phyloP scores from a whole-genome alignment of 148 eudicot genomes.

The Nepenthes mirabilis region DNA sequence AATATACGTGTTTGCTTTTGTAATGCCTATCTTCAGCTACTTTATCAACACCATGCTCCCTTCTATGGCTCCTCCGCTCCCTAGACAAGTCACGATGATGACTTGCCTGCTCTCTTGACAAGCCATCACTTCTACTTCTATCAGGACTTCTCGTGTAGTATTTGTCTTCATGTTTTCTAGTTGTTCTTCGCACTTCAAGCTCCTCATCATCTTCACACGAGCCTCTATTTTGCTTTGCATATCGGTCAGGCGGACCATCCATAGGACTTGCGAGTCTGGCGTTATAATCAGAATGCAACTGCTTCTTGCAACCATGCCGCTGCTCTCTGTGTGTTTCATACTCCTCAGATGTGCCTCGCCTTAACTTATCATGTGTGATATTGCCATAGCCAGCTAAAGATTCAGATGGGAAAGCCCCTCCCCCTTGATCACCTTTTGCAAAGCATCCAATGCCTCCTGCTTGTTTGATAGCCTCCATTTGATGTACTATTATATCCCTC shows the following conservation, averaged over 20 bases:
- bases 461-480: slow-evolving; percentile 64
- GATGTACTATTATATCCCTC: slow-evolving; percentile 84
- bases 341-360: slow-evolving; percentile 4
- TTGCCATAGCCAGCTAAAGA: slow-evolving; percentile 16
- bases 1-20: slow-evolving; percentile 8
- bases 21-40: slow-evolving; percentile 13
- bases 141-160: slow-evolving; percentile 12
- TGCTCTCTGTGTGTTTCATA: slow-evolving; percentile 16
- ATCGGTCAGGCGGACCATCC: slow-evolving; percentile 12
- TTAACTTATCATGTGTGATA: slow-evolving; percentile 13
- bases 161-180: slow-evolving; percentile 1
- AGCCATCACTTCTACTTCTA: slow-evolving; percentile 16
- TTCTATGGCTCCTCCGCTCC: slow-evolving; percentile 28
- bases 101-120: slow-evolving; percentile 12
- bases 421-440: slow-evolving; percentile 23
- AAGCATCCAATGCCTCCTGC: slow-evolving; percentile 57
- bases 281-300: slow-evolving; percentile 13
- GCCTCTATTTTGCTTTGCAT: slow-evolving; percentile 16
- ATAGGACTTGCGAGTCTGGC: slow-evolving; percentile 7
- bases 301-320: slow-evolving; percentile 15
- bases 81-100: slow-evolving; percentile 20
- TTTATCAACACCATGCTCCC: slow-evolving; percentile 20
- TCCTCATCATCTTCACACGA: slow-evolving; percentile 14
- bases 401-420: slow-evolving; percentile 17
- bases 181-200: slow-evolving; percentile 12